Conservation (phyloP, 441 rosid genomes). For the Biscutella laevigata region DNA sequence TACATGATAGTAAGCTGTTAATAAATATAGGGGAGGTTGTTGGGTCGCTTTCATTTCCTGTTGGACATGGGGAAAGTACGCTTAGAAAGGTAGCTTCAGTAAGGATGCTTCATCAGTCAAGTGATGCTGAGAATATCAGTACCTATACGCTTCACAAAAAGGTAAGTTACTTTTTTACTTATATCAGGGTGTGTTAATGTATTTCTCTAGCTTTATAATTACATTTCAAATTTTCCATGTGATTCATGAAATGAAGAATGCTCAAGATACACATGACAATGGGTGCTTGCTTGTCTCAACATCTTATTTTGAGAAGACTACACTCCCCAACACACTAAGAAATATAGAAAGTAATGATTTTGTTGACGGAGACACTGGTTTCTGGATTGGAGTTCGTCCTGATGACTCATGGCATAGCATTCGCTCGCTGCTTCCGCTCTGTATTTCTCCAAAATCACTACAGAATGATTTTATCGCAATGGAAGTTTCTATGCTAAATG, state of each 20-base stretch:
- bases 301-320: constrained; percentile 72
- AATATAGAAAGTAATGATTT: constrained; percentile 40
- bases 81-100: constrained; percentile 77
- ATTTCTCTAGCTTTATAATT: constrained; percentile 5
- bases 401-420: constrained; percentile 77
- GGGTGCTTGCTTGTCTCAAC: constrained; percentile 72
- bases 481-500: constrained; percentile 85
- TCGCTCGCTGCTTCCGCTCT: constrained; percentile 78
- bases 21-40: constrained; percentile 80
- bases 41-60: constrained; percentile 80
- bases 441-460: constrained; percentile 67
- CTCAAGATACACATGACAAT: constrained; percentile 40
- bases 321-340: constrained; percentile 42
- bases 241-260: constrained; percentile 43
- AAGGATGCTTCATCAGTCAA: constrained; percentile 59
- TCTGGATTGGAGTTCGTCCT: constrained; percentile 68
- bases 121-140: constrained; percentile 43
- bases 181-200: constrained; percentile 1
- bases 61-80: constrained; percentile 56
- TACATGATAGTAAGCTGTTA: constrained; percentile 20
- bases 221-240: constrained; percentile 11
- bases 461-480: constrained; percentile 67
- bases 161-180: constrained; percentile 39
- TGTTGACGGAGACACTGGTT: constrained; percentile 66
- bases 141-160: constrained; percentile 62